Evolutionary conservation across 2,329 filamentous ascomycete genomes (phyloP).

Genomic region (Beauveria brongniartii): DNA sequence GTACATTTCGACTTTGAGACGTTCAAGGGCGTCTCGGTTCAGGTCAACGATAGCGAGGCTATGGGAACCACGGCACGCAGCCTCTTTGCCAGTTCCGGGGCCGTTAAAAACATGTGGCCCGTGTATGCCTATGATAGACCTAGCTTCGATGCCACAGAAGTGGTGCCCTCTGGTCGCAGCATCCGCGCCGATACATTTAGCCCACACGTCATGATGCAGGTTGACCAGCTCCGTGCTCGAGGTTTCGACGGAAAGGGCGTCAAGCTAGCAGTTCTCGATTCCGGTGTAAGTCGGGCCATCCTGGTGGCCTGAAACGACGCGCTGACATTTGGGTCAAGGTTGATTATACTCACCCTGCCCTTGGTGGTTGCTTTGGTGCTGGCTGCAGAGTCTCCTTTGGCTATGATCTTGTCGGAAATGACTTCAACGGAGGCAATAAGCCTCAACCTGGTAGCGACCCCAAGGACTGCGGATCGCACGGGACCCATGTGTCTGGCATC

Average conservation of each 20-base stretch:
- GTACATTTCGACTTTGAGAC: not conserved
- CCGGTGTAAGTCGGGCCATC: constrained; percentile 2
- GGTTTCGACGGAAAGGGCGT: constrained; percentile 39
- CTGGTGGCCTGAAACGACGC: too few species aligned
- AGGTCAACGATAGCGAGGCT: not conserved
- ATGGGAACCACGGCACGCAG: not conserved
- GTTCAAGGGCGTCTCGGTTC: constrained; percentile 3
- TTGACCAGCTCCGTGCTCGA: constrained; percentile 32
- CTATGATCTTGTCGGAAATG: constrained; percentile 38
- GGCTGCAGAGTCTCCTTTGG: constrained; percentile 40
- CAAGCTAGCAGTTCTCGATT: constrained; percentile 30
- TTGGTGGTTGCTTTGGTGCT: constrained; percentile 44
- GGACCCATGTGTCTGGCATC: constrained; percentile 38
- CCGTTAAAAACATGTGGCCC: constrained; percentile 4
- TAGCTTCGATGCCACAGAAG: not conserved
- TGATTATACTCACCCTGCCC: constrained; percentile 43
- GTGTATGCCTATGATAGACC: constrained; percentile 4
- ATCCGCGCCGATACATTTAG: constrained; percentile 12
- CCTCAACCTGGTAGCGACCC: constrained; percentile 33
- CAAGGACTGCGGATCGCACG: constrained; percentile 33
- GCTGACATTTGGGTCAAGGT: constrained; percentile 17
- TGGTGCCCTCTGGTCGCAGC: not conserved
- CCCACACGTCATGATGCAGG: constrained; percentile 26
- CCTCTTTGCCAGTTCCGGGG: not conserved
- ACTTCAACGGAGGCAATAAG: constrained; percentile 17